These are phyloP conservation scores for Aspergillus ruber DNA, from an alignment of 2,329 filamentous ascomycete species.

Conservation along the genomic window DNA sequence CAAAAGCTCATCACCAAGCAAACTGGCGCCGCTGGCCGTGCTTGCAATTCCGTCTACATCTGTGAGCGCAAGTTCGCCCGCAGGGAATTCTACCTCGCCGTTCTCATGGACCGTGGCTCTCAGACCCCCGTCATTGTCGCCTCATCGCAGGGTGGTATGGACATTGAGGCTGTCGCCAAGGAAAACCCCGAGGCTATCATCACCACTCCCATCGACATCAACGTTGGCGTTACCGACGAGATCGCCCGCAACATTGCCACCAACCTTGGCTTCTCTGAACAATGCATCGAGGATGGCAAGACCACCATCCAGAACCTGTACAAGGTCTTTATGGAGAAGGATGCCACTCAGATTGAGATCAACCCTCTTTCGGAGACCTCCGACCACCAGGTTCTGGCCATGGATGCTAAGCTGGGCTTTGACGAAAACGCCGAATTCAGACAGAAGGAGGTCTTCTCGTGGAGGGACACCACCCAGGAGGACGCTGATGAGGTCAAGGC, in stretches of 20 bases:
- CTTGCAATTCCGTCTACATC: slow-evolving; percentile 97
- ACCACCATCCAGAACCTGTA: slow-evolving; percentile 98
- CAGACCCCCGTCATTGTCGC: slow-evolving; percentile 94
- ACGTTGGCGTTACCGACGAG: slow-evolving; percentile 89
- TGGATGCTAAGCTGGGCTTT: slow-evolving; percentile 98
- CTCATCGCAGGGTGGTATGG: slow-evolving; percentile 97
- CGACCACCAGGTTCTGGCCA: slow-evolving; percentile 95
- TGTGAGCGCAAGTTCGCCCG: slow-evolving; percentile 99
- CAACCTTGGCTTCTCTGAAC: slow-evolving; percentile 93
- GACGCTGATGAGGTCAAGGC: slow-evolving; percentile 97
- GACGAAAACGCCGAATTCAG: slow-evolving; percentile 99
- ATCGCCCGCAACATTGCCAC: slow-evolving; percentile 84
- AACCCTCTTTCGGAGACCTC: slow-evolving; percentile 98
- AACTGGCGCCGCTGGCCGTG: slow-evolving; percentile 84
- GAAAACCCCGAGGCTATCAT: slow-evolving; percentile 93
- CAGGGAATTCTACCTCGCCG: slow-evolving; percentile 96
- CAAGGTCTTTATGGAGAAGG: slow-evolving; percentile 96
- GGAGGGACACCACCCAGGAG: slow-evolving; percentile 92
- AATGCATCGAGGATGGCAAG: slow-evolving; percentile 93
- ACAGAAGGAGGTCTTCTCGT: slow-evolving; percentile 91
- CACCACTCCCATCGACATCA: slow-evolving; percentile 90
- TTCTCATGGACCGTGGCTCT: slow-evolving; percentile 92
- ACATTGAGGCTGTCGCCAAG: slow-evolving; percentile 97
- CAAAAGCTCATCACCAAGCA: slow-evolving; percentile 99
- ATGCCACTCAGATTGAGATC: slow-evolving; percentile 99